These are phyloP conservation scores for Microbotryomycetes sp. DNA, from an alignment of 1,284 basidiomycete genomes.

Conservation along the genomic window DNA sequence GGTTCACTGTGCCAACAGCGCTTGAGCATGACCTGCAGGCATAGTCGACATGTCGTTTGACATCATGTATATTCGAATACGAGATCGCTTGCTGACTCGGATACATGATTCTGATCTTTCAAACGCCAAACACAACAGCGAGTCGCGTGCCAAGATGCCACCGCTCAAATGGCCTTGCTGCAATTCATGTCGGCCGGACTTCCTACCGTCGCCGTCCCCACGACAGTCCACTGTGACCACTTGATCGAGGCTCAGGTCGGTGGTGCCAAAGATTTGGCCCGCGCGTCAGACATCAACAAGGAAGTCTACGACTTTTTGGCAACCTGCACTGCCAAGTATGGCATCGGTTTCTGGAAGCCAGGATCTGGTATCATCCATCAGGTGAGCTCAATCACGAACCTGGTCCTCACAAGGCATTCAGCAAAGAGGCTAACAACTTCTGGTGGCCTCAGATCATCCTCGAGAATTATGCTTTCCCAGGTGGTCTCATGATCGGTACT, in stretches of 20 bases:
- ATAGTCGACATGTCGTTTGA: no score
- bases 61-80: constrained; percentile 6
- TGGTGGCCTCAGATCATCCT: constrained; percentile 72
- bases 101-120: constrained; percentile 11
- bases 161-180: constrained; percentile 96
- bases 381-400: constrained; percentile 16
- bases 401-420: neutral
- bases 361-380: constrained; percentile 75
- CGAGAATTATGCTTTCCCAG: constrained; percentile 98
- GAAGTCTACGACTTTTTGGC: constrained; percentile 99
- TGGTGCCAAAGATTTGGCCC: constrained; percentile 84
- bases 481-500: constrained; percentile 98
- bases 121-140: constrained; percentile 56
- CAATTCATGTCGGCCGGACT: constrained; percentile 99
- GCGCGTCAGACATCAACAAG: constrained; percentile 91
- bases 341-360: constrained; percentile 98
- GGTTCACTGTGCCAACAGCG: constrained; percentile 8
- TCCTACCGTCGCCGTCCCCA: constrained; percentile 93
- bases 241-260: constrained; percentile 96
- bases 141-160: constrained; percentile 99
- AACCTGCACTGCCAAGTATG: constrained; percentile 96
- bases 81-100: constrained; percentile 17
- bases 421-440: neutral
- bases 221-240: constrained; percentile 98
- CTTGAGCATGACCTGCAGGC: neutral